phyloP scores from a whole-genome alignment of 805 yeast genomes.

The Wickerhamia fluorescens region DNA sequence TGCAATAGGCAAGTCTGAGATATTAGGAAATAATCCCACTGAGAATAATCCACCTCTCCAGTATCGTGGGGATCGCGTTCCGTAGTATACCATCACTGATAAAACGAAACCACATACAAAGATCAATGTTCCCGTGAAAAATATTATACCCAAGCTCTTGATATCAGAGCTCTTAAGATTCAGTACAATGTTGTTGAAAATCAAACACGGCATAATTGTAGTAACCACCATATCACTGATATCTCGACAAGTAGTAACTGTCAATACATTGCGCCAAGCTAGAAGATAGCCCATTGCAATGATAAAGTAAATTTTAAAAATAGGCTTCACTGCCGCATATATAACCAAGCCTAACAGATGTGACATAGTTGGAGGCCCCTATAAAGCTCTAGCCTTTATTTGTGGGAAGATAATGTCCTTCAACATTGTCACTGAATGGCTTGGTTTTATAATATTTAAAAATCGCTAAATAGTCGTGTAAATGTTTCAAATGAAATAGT shows the following conservation, averaged over 20 bases:
- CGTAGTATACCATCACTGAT: constrained; percentile 38
- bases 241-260: constrained; percentile 63
- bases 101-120: constrained; percentile 44
- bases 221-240: constrained; percentile 63
- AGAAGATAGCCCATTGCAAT: constrained; percentile 59
- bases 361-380: constrained; percentile 3
- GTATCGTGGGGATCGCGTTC: constrained; percentile 56
- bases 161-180: constrained; percentile 64
- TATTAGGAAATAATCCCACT: constrained; percentile 72
- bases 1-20: constrained; percentile 81
- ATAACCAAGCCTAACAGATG: constrained; percentile 55
- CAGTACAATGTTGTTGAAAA: constrained; percentile 64
- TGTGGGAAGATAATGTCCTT: no score
- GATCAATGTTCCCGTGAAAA: constrained; percentile 41
- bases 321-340: constrained; percentile 79
- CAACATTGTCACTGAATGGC: no score
- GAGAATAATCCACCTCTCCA: constrained; percentile 74
- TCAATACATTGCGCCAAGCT: constrained; percentile 54
- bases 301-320: constrained; percentile 71
- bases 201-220: constrained; percentile 66
- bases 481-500: no score
- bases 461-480: no score
- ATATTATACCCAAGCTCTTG: constrained; percentile 60
- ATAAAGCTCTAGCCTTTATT: no score
- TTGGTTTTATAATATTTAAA: no score